Evolutionary conservation across 192 early-diverging fungal genomes (phyloP), one percentile per base, ranked within the genome.

Genomic region (Entomortierella chlamydospora): DNA sequence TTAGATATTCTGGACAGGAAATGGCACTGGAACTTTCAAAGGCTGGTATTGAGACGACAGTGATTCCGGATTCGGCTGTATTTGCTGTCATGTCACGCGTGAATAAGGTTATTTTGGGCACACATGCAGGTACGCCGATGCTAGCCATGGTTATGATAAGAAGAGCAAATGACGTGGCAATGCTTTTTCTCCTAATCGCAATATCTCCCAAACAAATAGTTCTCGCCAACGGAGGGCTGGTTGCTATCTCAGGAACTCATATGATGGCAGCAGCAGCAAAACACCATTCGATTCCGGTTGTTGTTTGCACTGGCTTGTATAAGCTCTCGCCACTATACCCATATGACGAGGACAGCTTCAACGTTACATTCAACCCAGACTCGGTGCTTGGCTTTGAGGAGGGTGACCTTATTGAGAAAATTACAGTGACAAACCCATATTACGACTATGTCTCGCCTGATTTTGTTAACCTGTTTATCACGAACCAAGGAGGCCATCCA

Each of bases 61-160:
- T 98, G 11, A 94, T 99, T 29, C 86, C 93, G 0, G 97, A 99
- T 72, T 91, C 95, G 20, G 95, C 97, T 0, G 91, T 96, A 22
- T 97, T 97, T 90, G 96, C 96, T 12, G 92, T 98, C 57, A 99
- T 99, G 97, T 92, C 96, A 41, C 90, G 97, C 53, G 96, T 98
- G 25, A 97, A 97, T 88, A 99, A 98, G 82, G 96, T 99, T 30
- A 93, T 99, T 65, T 81, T 97, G 33, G 95, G 95, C 29, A 92
- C 95, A 1, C 94, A 96, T 62, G 95, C 95, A 18, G 91, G 91
- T 92, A 64, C 9, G 56, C n/a, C n/a, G n/a, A n/a, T n/a, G n/a
- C 2, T 29, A 23, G 0, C 6, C 30, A 18, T 53, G 47, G 49
- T 22, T 31, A 17, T 18, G 20, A 22, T 52, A 20, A 13, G 64